Conservation (phyloP, 345 rosid species). For the Populus pruinosa region DNA sequence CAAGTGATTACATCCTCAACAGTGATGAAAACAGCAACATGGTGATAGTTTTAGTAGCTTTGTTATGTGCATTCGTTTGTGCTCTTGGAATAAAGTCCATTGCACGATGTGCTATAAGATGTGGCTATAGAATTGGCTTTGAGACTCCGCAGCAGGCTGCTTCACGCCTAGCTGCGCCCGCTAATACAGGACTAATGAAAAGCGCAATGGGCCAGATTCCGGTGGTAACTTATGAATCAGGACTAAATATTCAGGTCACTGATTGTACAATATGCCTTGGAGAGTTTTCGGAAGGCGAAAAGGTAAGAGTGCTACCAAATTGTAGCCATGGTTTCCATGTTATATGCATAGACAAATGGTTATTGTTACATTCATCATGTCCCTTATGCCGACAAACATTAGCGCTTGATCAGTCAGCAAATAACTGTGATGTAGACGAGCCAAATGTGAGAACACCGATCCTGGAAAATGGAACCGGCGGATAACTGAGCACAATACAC, state of each 20-base stretch:
- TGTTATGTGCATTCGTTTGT: neutral
- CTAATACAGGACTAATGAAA: neutral
- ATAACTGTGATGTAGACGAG: neutral
- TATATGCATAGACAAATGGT: conserved; percentile 2
- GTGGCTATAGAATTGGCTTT: neutral
- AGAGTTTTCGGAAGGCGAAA: neutral
- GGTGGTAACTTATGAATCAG: neutral
- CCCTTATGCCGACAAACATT: conserved; percentile 1
- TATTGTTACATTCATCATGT: neutral
- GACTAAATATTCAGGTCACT: neutral
- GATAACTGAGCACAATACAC: no score
- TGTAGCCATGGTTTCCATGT: conserved; percentile 13
- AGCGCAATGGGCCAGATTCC: neutral
- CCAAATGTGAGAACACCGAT: neutral
- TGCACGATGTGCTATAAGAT: neutral
- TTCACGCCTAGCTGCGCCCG: neutral
- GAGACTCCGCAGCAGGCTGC: neutral
- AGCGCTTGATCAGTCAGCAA: neutral
- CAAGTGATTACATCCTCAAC: neutral
- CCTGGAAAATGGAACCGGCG: neutral
- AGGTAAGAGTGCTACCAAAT: neutral
- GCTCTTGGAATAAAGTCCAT: neutral
- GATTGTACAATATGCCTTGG: conserved; percentile 11
- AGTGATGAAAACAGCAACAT: neutral
- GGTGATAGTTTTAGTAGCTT: conserved; percentile 1